Evolutionary conservation across 805 yeast genomes (phyloP).

Genomic region (Deakozyma indianensis): DNA sequence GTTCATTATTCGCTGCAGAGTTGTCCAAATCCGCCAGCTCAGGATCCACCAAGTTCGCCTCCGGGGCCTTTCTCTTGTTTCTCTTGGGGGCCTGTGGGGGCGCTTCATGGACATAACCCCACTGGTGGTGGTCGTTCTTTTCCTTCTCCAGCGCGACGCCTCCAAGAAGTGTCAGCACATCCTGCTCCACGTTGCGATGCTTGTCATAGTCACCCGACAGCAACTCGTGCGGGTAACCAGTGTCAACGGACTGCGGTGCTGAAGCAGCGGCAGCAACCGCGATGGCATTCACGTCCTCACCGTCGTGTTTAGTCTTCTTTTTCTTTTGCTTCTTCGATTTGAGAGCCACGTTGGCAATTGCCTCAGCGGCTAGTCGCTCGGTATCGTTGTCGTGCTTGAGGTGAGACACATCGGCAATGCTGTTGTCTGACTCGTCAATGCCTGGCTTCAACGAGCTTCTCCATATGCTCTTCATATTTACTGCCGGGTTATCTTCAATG

Average conservation of each 20-base stretch:
- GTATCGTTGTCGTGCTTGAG: not conserved
- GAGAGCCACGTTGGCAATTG: not conserved
- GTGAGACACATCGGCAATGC: not conserved
- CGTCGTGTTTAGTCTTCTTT: not conserved
- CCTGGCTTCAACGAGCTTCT: not conserved
- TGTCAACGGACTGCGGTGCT: not conserved
- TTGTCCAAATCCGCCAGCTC: not conserved
- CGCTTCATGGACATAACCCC: not conserved
- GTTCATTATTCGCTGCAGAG: not conserved
- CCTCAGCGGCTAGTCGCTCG: not conserved
- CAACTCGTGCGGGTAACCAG: not conserved
- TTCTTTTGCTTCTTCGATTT: not conserved
- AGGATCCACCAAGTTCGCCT: not conserved
- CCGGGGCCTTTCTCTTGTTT: not conserved
- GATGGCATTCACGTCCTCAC: not conserved
- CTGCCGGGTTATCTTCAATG: not conserved
- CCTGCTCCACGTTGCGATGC: conserved; percentile 1
- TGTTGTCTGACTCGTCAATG: not conserved
- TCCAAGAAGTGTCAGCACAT: not conserved
- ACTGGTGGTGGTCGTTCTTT: not conserved
- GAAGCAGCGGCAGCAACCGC: not conserved
- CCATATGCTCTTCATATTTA: not conserved
- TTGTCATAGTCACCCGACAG: not conserved
- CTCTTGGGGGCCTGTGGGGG: not conserved
- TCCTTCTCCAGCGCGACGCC: not conserved